These are phyloP conservation scores for Pezicula carpinea DNA, from an alignment of 2,329 filamentous ascomycete species.

Conservation along the genomic window DNA sequence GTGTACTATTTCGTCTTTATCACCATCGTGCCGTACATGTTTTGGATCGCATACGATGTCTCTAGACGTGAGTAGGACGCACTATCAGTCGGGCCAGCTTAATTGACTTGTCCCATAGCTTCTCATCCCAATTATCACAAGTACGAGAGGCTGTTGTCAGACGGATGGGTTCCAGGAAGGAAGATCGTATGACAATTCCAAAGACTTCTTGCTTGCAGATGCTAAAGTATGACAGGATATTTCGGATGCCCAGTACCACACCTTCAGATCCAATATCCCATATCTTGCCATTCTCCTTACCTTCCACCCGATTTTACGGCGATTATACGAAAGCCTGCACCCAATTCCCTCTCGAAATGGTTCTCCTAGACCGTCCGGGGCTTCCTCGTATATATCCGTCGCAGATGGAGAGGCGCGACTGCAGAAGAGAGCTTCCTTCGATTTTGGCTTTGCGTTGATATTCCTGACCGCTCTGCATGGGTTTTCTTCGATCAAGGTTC, in stretches of 20 bases:
- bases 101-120: conserved; percentile 43
- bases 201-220: neutral
- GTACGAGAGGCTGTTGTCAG: conserved; percentile 65
- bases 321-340: conserved; percentile 55
- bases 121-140: conserved; percentile 76
- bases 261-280: conserved; percentile 81
- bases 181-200: conserved; percentile 61
- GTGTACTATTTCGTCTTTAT: conserved; percentile 70
- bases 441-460: conserved; percentile 73
- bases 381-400: conserved; percentile 36
- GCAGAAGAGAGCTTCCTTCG: conserved; percentile 72
- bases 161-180: conserved; percentile 89
- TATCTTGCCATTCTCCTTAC: conserved; percentile 70
- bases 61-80: conserved; percentile 63
- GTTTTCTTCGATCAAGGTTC: conserved; percentile 76
- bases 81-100: neutral
- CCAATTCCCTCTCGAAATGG: conserved; percentile 15
- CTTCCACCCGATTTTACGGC: conserved; percentile 75
- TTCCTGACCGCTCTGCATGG: conserved; percentile 81
- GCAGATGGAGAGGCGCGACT: conserved; percentile 50
- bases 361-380: conserved; percentile 23
- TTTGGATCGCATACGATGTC: conserved; percentile 81
- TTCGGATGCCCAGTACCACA: conserved; percentile 81
- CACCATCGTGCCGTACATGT: conserved; percentile 74
- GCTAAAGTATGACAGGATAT: conserved; percentile 58